Conservation (phyloP, 2,329 filamentous ascomycete genomes). For the Penicillium polonicum region DNA sequence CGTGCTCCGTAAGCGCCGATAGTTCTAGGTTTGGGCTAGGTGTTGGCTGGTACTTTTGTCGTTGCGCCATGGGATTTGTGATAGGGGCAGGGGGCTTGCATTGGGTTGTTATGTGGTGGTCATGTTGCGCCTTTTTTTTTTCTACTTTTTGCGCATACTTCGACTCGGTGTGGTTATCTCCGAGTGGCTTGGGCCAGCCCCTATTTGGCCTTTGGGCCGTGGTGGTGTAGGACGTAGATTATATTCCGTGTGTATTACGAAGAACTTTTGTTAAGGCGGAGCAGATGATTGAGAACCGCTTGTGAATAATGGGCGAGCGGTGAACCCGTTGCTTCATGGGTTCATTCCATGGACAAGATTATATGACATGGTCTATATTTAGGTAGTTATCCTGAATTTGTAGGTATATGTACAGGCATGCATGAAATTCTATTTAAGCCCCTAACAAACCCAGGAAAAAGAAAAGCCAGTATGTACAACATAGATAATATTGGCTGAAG, state of each 20-base stretch:
- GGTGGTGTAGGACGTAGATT: neutral
- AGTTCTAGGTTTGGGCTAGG: neutral
- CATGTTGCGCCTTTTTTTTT: neutral
- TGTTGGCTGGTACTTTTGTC: constrained; percentile 5
- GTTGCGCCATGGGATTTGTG: neutral
- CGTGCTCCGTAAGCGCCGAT: neutral
- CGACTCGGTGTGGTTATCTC: neutral
- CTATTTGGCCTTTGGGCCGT: neutral
- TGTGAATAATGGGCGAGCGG: neutral
- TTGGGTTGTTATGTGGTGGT: neutral
- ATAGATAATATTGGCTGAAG: neutral
- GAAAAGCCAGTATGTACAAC: neutral
- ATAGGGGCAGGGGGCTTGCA: neutral
- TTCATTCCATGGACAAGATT: neutral
- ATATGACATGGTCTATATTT: neutral
- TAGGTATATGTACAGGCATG: neutral
- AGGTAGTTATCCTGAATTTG: neutral
- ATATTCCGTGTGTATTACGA: neutral
- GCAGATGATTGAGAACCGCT: neutral
- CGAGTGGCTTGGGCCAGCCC: constrained; percentile 2
- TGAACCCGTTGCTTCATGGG: neutral
- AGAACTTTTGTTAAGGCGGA: neutral
- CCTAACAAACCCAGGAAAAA: neutral
- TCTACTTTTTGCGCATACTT: neutral
- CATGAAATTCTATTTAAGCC: neutral